Base-by-base conservation (phyloP, 106 monocot species). In the Narthecium ossifragum region DNA sequence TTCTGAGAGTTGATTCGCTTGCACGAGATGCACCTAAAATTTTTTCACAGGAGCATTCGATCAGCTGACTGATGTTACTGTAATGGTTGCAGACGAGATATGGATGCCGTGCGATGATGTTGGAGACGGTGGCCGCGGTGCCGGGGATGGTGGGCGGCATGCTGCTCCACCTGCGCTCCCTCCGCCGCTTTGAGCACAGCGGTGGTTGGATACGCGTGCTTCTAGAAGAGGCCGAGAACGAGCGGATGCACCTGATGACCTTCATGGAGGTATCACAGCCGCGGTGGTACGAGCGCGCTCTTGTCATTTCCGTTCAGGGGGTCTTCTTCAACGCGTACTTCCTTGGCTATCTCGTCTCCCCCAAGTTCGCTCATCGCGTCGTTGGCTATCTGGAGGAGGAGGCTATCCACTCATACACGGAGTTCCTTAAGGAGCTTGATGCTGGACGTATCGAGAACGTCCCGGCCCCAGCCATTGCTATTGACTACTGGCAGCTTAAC, bases 221-320 rank as follows among this genome's bases (percentile, higher is more conserved):
- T 14, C 55, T 79, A 33, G 79, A 79, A 39, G 84, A 84, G 51
- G 84, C 84, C 1, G 84, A 84, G 75, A 84, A 84, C 41, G 84
- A 84, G 72, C 55, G 84, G n/a, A 84, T 84, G 84, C 84, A 84
- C 67, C 75, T 84, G 26, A 84, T 84, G 84, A 84, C 84, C 7
- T 76, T 84, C 68, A 84, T 84, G 84, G 84, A 84, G 72, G 84
- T 84, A 8, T 59, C 72, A 7, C 20, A 79, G 55, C 84, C 84
- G 9, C 50, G 61, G 27, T 84, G 84, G 79, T 79, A 84, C 64
- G 79, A 84, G 68, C 62, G 84, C 10, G 84, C 80, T 8, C 70
- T 80, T 22, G 80, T 80, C 20, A 27, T 74, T 8, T 26, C 70
- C 14, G 74, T 74, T 2, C 80, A 80, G 46, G 80, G 64, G 4